Conservation (phyloP, 345 rosid species). For the Salix koriyanagi region DNA sequence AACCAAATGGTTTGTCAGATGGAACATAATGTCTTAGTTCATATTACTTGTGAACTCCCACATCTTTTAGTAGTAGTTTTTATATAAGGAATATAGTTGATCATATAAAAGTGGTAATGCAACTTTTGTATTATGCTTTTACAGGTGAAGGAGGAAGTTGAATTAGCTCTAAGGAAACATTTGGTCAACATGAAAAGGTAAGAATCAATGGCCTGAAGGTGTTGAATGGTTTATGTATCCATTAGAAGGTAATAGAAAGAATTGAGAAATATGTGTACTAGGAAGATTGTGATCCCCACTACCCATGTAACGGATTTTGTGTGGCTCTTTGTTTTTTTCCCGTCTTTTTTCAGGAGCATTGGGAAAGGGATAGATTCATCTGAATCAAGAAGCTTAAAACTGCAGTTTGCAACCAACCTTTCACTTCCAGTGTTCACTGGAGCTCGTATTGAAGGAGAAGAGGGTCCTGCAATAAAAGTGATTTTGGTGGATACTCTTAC, state of each 20-base stretch:
- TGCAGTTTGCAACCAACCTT: slow-evolving; percentile 59
- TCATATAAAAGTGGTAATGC: not conserved
- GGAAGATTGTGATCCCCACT: not conserved
- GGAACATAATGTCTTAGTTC: not conserved
- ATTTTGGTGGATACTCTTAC: slow-evolving; percentile 62
- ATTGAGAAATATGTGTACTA: not conserved
- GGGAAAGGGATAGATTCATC: slow-evolving; percentile 57
- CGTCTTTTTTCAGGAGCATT: slow-evolving; percentile 45
- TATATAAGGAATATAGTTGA: not conserved
- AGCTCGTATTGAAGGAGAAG: slow-evolving; percentile 90
- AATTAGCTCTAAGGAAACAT: slow-evolving; percentile 73
- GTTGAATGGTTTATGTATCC: not conserved
- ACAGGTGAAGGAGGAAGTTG: slow-evolving; percentile 97
- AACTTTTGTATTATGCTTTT: slow-evolving; percentile 10
- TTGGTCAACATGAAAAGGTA: slow-evolving; percentile 63
- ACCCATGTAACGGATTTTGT: not conserved
- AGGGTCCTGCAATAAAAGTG: slow-evolving; percentile 53
- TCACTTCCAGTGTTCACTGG: slow-evolving; percentile 94
- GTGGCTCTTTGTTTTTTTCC: slow-evolving; percentile 7
- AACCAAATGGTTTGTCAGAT: not conserved
- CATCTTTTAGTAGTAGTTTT: not conserved
- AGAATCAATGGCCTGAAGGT: slow-evolving; percentile 14
- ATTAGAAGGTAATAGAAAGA: not conserved
- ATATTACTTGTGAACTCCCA: not conserved
- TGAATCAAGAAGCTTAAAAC: slow-evolving; percentile 60